Evolutionary conservation across 179 eudicot species (phyloP), one percentile per base, ranked within the genome.

Genomic region (Beta macrorhiza): DNA sequence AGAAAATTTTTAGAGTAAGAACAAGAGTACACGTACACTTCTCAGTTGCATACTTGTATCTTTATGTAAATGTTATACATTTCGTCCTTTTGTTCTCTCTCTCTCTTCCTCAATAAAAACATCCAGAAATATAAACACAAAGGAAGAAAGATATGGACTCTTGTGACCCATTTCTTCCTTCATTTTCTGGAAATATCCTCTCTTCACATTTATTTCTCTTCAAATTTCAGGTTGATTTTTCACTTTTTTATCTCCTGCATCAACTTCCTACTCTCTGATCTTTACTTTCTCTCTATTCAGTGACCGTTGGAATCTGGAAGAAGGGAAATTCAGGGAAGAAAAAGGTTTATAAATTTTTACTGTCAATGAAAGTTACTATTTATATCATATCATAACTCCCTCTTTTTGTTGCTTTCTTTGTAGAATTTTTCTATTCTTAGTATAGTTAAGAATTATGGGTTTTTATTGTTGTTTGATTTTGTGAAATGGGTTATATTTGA

Each of bases 81-180:
- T 32, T 37, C 19, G 74, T 78, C 47, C 7, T 42, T 74, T 72
- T 78, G 45, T 12, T 25, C 68, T 77, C 77, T 77, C 74, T 55
- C 56, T 56, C 37, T 14, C 44, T 42, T 12, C 37, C 75, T 47
- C 73, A 67, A 78, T 81, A 84, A 80, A 83, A 78, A 55, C 85
- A 72, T 58, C 52, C 76, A 74, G n/a, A 47, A 53, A 67, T 20
- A 63, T 42, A 51, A 76, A 4, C 64, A 62, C 16, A 15, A 20
- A 4, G 56, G 68, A n/a, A 68, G 25, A 61, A 65, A 62, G 42
- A 32, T 11, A 89, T 90, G 93, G 88, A 87, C 81, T 81, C 14
- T 49, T 78, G 61, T 86, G 82, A 80, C 87, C 82, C 88, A 71
- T 75, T 76, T 55, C 72, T 72, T 69, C 52, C 83, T 73, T 78